Evolutionary conservation across 768 basidiomycete species (phyloP), one percentile per base, ranked within the genome.

Genomic region (Pisolithus sp.): DNA sequence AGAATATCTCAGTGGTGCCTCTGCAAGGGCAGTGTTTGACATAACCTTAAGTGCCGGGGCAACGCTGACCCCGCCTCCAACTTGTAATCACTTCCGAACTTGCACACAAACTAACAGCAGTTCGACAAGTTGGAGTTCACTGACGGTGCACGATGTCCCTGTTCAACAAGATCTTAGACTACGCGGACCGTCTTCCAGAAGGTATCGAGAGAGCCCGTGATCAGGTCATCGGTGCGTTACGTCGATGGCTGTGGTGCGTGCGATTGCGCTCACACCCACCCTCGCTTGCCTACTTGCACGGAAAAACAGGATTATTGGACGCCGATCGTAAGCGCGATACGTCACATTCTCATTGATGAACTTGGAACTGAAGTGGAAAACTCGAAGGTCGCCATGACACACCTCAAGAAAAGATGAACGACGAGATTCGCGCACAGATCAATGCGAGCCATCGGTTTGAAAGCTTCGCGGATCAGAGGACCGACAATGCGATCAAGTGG

Each of bases 401-500:
- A 46, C 82, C 84, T 0, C 72, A 84, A 51, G 93, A 92, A 66
- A 82, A 79, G 55, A 74, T 68, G 9, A 72, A 80, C 54, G 93
- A 96, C 63, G 71, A 79, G 57, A 72, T 89, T 57, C 76, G 93
- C 21, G 78, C 80, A 2, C 75, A 81, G 64, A 96, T 97, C 62
- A 82, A 83, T 50, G 77, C 78, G 0, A 68, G 74, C 12, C 96
- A 99, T 71, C 81, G 94, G 26, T 98, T 91, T 68, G 62, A 79
- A 21, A 89, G 86, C 57, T 99, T 98, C 67, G 93, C 94, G 0
- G 72, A 68, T 7, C 75, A 88, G 65, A 73, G 93, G 34, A 60
- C 72, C 4, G 74, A 79, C 10, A 93, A 93, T 63, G 71, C 75
- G 31, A 84, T 88, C 41, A 97, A 96, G 71, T 97, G 90, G 89